Conservation (phyloP, 768 basidiomycete species). For the Trametopsis cervina region DNA sequence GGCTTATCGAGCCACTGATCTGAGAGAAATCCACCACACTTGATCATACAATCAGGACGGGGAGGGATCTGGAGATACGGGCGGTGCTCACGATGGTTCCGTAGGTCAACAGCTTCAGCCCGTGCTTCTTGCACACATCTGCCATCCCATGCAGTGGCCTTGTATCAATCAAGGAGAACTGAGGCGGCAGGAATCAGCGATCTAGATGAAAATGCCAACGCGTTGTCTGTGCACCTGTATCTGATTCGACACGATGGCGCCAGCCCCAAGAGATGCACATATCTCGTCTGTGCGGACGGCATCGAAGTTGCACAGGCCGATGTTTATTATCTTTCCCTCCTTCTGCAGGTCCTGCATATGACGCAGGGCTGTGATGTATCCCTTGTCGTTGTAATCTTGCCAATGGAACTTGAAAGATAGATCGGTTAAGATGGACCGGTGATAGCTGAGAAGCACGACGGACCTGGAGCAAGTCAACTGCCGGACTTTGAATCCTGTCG, state of each 20-base stretch:
- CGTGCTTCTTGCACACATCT: constrained; percentile 66
- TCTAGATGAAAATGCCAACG: no score
- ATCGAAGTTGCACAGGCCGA: constrained; percentile 83
- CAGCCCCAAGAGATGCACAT: constrained; percentile 65
- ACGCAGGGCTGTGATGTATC: constrained; percentile 40
- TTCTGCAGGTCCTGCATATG: constrained; percentile 53
- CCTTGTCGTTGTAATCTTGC: constrained; percentile 56
- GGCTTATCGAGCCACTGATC: constrained; percentile 65
- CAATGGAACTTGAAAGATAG: constrained; percentile 58
- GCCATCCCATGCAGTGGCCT: constrained; percentile 73
- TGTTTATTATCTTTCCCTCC: constrained; percentile 51
- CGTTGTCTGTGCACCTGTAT: constrained; percentile 49
- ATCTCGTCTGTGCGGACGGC: constrained; percentile 70
- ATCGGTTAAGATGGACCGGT: background rate
- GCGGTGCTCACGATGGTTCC: constrained; percentile 59
- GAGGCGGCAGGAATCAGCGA: no score
- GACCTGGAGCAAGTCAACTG: constrained; percentile 72
- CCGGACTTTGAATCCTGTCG: constrained; percentile 51
- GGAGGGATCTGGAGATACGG: background rate
- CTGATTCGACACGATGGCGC: constrained; percentile 74
- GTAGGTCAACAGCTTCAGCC: constrained; percentile 71
- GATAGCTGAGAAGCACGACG: background rate
- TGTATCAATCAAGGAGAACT: constrained; percentile 82
- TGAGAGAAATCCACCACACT: constrained; percentile 82
- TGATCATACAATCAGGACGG: constrained; percentile 1